Evolutionary conservation across 2,329 filamentous ascomycete genomes (phyloP).

Genomic region (Colletotrichum incanum): DNA sequence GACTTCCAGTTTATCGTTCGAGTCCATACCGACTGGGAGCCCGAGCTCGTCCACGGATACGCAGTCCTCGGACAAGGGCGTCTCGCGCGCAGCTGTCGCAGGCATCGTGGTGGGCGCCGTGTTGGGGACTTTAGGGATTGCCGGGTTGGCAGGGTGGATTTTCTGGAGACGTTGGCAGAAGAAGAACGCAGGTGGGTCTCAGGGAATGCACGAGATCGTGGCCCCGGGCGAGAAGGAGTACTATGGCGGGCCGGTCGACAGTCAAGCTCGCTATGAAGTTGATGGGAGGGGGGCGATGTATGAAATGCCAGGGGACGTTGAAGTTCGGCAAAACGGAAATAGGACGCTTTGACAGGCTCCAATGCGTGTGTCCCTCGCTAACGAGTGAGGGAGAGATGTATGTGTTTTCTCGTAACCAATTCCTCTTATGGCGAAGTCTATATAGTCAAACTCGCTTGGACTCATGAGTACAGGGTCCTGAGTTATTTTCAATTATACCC

Average conservation of each 20-base stretch:
- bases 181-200: neutral
- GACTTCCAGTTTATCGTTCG: neutral
- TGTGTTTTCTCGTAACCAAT: too few relatives aligned
- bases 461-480: too few relatives aligned
- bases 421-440: too few relatives aligned
- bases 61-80: constrained; percentile 18
- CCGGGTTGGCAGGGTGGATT: neutral
- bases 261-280: neutral
- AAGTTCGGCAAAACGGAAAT: neutral
- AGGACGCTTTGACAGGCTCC: neutral
- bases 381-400: too few relatives aligned
- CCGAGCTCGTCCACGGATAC: neutral
- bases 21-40: too few relatives aligned
- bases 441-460: too few relatives aligned
- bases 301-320: neutral
- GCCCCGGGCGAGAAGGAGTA: neutral
- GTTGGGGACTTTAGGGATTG: neutral
- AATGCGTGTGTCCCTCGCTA: neutral
- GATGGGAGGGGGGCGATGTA: neutral
- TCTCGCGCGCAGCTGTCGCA: neutral
- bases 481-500: too few relatives aligned
- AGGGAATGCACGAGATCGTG: neutral
- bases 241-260: neutral
- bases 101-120: neutral
- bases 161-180: neutral